Conservation (phyloP, 2,329 filamentous ascomycete genomes). For the Colletotrichum orchidophilum region DNA sequence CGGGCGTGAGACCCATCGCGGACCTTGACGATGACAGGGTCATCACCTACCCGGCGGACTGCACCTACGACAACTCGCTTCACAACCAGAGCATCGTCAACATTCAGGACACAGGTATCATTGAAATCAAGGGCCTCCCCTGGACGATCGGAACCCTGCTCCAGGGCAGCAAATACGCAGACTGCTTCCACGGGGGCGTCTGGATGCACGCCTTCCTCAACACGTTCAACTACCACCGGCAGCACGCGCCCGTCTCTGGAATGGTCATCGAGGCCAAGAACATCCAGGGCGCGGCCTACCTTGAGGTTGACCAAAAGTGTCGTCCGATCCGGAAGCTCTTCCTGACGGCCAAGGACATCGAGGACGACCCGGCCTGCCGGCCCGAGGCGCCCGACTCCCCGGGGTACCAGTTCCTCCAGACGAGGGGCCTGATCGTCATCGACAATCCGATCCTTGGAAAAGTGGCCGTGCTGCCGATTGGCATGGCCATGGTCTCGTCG, state of each 20-base stretch:
- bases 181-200: conserved; percentile 48
- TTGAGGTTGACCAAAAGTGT: conserved; percentile 44
- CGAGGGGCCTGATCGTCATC: conserved; percentile 50
- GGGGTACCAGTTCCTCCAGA: conserved; percentile 52
- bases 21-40: conserved; percentile 39
- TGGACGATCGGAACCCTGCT: conserved; percentile 50
- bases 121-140: conserved; percentile 48
- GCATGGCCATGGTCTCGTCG: conserved; percentile 55
- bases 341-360: background rate
- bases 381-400: conserved; percentile 45
- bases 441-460: conserved; percentile 45
- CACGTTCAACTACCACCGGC: conserved; percentile 52
- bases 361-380: conserved; percentile 6
- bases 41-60: conserved; percentile 49
- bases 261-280: conserved; percentile 47
- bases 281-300: conserved; percentile 48
- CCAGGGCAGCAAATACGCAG: conserved; percentile 41
- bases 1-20: conserved; percentile 43
- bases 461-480: conserved; percentile 53
- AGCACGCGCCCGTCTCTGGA: conserved; percentile 50
- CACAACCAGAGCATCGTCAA: conserved; percentile 38
- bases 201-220: conserved; percentile 53
- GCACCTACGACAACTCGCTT: conserved; percentile 42
- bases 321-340: conserved; percentile 33
- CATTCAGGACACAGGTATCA: conserved; percentile 37